Percentiles rank a stretch among this genome's conserved stretches.
Evolutionary conservation across 2,329 filamentous ascomycete species (phyloP).

Genomic region (Fusarium proliferatum): DNA sequence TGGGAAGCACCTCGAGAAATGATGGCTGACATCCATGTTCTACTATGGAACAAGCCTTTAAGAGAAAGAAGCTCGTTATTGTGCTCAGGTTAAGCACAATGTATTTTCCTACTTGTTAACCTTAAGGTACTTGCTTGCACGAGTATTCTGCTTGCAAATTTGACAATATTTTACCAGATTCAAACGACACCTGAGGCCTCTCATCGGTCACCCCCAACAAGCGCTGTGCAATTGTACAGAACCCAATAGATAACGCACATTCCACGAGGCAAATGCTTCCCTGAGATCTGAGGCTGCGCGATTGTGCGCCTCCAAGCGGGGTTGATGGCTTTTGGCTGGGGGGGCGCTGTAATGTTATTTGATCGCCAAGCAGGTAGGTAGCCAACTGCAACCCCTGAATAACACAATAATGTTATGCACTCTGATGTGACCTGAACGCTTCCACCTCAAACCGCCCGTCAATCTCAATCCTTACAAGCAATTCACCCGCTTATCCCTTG

Average conservation of each 20-base stretch:
- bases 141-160: neutral
- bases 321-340: conserved; percentile 19
- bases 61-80: neutral
- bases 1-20: conserved; percentile 26
- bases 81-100: conserved; percentile 1
- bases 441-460: conserved; percentile 8
- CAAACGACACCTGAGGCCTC: neutral
- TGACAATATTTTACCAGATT: neutral
- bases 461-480: neutral
- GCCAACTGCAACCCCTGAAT: conserved; percentile 26
- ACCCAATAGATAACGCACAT: conserved; percentile 27
- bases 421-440: conserved; percentile 14
- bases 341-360: conserved; percentile 19
- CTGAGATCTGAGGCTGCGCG: conserved; percentile 29
- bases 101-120: neutral
- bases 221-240: neutral
- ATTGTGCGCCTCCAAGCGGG: conserved; percentile 34
- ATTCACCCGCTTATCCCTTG: conserved; percentile 16
- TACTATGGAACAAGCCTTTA: conserved; percentile 15
- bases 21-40: conserved; percentile 30
- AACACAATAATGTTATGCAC: conserved; percentile 13
- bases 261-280: conserved; percentile 32
- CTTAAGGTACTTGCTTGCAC: neutral
- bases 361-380: conserved; percentile 8
- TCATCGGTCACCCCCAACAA: neutral